Percentiles rank a stretch among this genome's conserved stretches.
Conservation (phyloP, 2,329 filamentous ascomycete genomes). For the Pyrenochaeta sp. region DNA sequence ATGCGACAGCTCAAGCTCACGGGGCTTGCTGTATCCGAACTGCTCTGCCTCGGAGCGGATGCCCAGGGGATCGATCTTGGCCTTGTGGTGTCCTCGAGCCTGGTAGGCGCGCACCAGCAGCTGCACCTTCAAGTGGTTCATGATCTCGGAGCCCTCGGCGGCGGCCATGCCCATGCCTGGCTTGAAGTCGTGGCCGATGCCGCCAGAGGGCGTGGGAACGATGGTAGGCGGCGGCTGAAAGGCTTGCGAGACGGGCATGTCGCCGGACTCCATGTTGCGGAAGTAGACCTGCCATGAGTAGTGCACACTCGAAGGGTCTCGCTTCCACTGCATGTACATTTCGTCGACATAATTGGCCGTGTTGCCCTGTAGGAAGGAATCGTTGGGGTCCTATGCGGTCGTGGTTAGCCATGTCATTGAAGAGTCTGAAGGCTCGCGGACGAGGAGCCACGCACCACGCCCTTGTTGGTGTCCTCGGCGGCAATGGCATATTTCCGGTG, state of each 20-base stretch:
- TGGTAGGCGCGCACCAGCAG: slow-evolving; percentile 97
- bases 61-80: slow-evolving; percentile 93
- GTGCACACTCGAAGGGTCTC: slow-evolving; percentile 91
- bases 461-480: slow-evolving; percentile 66
- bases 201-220: slow-evolving; percentile 81
- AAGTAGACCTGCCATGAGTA: slow-evolving; percentile 99
- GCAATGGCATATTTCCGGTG: slow-evolving; percentile 66
- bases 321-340: slow-evolving; percentile 99
- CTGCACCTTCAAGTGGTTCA: slow-evolving; percentile 98
- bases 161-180: slow-evolving; percentile 72
- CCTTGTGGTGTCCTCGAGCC: slow-evolving; percentile 97
- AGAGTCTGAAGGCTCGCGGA: slow-evolving; percentile 18
- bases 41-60: slow-evolving; percentile 87
- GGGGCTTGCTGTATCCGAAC: slow-evolving; percentile 86
- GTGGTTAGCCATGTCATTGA: slow-evolving; percentile 35
- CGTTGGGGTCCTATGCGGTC: slow-evolving; percentile 75
- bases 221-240: slow-evolving; percentile 96
- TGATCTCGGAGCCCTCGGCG: slow-evolving; percentile 80
- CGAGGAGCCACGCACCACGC: slow-evolving; percentile 62
- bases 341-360: slow-evolving; percentile 99
- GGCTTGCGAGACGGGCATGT: slow-evolving; percentile 96
- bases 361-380: slow-evolving; percentile 96
- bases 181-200: slow-evolving; percentile 74
- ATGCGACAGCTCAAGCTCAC: slow-evolving; percentile 90
- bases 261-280: slow-evolving; percentile 97